Base-by-base conservation (phyloP, 306 rosid species). In the Betula pendula region DNA sequence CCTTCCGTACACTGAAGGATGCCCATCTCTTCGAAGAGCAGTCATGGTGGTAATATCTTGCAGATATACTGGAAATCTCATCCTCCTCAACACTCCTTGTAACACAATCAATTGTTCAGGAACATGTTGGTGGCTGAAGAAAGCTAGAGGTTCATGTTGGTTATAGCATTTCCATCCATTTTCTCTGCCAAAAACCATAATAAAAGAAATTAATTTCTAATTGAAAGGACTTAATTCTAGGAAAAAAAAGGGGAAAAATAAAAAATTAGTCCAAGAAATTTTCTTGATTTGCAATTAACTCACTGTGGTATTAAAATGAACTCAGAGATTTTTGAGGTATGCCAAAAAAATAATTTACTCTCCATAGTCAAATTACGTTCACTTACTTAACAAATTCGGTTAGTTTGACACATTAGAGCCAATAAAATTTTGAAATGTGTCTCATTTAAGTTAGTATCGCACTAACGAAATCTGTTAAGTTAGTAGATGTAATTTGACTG, bases 151-250 rank as follows among this genome's bases (percentile, higher is more conserved):
- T 71, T 88, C 86, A 78, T 80, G 87, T 88, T 92, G 97, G 75
- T 92, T 92, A 74, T 89, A 89, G 92, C 99, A 95, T 79, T 87
- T 85, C 99, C 97, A 89, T 62, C 99, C 99, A 85, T 90, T 95
- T 87, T 88, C 81, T 78, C 99, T 95, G 82, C 76, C 70, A 24
- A 78, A 68, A 76, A 76, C 19, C 11, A 13, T 33, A 33, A 33
- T 33, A 55, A 25, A 13, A 40, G 19, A 19, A 58, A 35, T 6
- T 38, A 4, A 15, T 3, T 0, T 19, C 6, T 48, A 43, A 56
- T 35, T 52, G 53, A 15, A 60, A 40, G n/a, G 22, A 33, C 27
- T 17, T 35, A 4, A 35, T 35, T 35, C 40, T 10, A 60, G 38
- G 53, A 50, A 65, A 19, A 65, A 45, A 22, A 14, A 0, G 9